Percentiles rank a stretch among this genome's conserved stretches.
phyloP scores from a whole-genome alignment of 2,329 filamentous ascomycete genomes.

The Aspergillus novoparasiticus region DNA sequence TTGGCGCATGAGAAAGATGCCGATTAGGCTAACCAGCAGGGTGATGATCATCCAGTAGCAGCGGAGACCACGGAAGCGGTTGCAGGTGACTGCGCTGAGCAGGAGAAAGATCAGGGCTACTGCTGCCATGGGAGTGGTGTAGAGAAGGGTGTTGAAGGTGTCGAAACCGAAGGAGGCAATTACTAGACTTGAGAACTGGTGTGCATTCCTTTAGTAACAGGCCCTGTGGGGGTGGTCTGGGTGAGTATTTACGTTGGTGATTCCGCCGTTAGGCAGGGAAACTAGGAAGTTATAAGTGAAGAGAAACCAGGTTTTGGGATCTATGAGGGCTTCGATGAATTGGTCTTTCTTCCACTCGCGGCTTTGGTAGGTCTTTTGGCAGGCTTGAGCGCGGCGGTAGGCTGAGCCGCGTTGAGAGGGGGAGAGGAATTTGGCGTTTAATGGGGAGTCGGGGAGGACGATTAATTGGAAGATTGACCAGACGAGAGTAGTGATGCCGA shows the following conservation, averaged over 20 bases:
- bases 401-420: conserved; percentile 14
- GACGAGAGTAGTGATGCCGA: conserved; percentile 17
- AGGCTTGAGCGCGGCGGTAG: conserved; percentile 4
- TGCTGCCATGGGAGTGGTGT: conserved; percentile 15
- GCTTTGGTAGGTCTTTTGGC: conserved; percentile 8
- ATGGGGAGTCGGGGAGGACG: conserved; percentile 15
- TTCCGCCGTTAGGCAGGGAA: conserved; percentile 32
- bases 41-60: conserved; percentile 12
- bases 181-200: conserved; percentile 21
- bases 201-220: neutral
- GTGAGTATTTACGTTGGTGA: conserved; percentile 17
- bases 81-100: conserved; percentile 7
- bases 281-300: conserved; percentile 30
- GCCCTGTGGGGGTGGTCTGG: neutral
- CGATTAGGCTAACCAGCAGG: conserved; percentile 16
- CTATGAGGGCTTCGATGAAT: conserved; percentile 35
- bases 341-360: conserved; percentile 24
- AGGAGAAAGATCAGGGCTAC: conserved; percentile 14
- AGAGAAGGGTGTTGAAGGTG: conserved; percentile 22
- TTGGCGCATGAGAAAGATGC: conserved; percentile 30
- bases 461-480: conserved; percentile 13
- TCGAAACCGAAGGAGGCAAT: conserved; percentile 22
- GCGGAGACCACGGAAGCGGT: conserved; percentile 11
- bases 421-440: conserved; percentile 13
- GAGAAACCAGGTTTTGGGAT: conserved; percentile 36